Evolutionary conservation across 495 filamentous ascomycete species (phyloP), one percentile per base, ranked within the genome.

Genomic region (Penicillium coprophilum): DNA sequence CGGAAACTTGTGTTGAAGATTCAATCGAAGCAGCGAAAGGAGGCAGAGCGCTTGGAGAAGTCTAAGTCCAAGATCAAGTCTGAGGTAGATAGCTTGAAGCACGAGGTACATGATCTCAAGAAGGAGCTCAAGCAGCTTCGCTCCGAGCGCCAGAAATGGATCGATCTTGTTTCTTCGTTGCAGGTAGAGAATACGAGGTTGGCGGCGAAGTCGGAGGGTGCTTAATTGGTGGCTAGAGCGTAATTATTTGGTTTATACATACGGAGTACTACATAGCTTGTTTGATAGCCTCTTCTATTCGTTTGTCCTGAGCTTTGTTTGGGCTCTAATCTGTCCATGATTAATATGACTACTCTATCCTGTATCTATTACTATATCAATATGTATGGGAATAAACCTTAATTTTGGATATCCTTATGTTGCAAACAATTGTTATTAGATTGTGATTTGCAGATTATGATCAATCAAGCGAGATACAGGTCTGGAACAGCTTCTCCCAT

Each of bases 181-280:
- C 87, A 91, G 71, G 70, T 67, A 32, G 84, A 89, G 79, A 89
- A 90, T 64, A 73, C 70, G 9, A 71, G 54, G 51, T 53, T 81
- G 53, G 65, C 66, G 48, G 63, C 61, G 11, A 65, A 51, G 61
- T 58, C 34, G 24, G 50, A 54, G n/a, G 3, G 21, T 6, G 39
- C 11, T 50, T 32, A 44, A 53, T 23, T 31, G 19, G 32, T 20
- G 3, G 28, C 6, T 30, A 30, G 2, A n/a, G 2, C 10, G 12
- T 30, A 28, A 17, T 21, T 20, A 39, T 50, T 12, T 31, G 27
- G 9, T 4, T 8, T 52, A 23, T 60, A 60, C 27, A 46, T 57
- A n/a, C n/a, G n/a, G n/a, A n/a, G n/a, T n/a, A 48, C 30, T 44
- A 21, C 5, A 12, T 38, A 4, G 34, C n/a, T 30, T 31, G 7